Base-by-base conservation (phyloP, 139 green algal species). In the Picochlorum sp. region DNA sequence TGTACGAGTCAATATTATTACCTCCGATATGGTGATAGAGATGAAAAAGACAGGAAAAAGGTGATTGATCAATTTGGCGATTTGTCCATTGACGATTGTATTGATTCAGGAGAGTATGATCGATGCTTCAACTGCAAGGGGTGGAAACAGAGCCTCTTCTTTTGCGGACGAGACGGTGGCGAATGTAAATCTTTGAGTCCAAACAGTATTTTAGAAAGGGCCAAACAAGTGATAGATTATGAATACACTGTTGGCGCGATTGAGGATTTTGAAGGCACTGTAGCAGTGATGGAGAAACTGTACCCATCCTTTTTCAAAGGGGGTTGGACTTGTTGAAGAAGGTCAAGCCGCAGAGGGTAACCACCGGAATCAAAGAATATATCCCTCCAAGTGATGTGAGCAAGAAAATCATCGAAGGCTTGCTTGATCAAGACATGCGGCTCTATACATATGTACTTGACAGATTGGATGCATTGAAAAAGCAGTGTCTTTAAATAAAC, bases 241-340 rank as follows among this genome's bases (percentile, higher is more conserved):
- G 34, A 55, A 26, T 66, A 66, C n/a, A 56, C 34, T n/a, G 38
- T 66, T 11, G 61, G 61, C 6, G 16, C 38, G 2, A 66, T 26
- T 41, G 61, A 66, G n/a, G 23, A 66, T 20, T 26, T 66, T 21
- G 14, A 41, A 23, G 49, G 37, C 32, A 56, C 61, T 0, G 24
- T 54, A 0, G 34, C 52, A 15, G 16, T 66, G 37, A 23, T 56
- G 16, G 37, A 66, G 16, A 24, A 21, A 45, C 61, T 59, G 32
- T 66, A 45, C n/a, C 61, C 61, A 21, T 45, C 45, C n/a, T 66
- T 66, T 13, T 66, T 66, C 28, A 56, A 45, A 56, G 61, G 61
- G 32, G 14, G 0, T 41, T 21, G 23, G 37, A 32, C 6, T 21
- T 23, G 14, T 23, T 66, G 34, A 16, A 20, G 14, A n/a, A 44